Conservation (phyloP, 768 basidiomycete species). For the Scleroderma bovista region DNA sequence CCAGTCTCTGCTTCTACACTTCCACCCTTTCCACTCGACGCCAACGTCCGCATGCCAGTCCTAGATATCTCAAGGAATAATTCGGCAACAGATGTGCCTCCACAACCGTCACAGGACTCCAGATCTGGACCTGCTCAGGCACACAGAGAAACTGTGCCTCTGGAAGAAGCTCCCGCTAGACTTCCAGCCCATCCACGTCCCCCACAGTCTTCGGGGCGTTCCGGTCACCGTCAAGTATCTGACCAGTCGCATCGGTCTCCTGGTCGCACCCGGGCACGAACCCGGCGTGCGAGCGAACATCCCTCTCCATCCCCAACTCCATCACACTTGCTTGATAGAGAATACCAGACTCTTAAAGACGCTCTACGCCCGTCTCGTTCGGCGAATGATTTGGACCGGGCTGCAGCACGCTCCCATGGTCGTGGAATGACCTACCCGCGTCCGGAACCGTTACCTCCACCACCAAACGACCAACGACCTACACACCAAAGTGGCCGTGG, state of each 20-base stretch:
- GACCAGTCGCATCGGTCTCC: neutral
- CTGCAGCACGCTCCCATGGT: constrained; percentile 1
- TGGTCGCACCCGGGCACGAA: neutral
- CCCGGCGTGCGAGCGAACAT: neutral
- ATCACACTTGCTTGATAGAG: neutral
- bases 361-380: constrained; percentile 15
- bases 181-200: too few relatives aligned
- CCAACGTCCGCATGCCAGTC: neutral
- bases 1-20: constrained; percentile 7
- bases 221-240: neutral
- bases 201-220: neutral
- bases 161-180: too few relatives aligned
- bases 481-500: neutral
- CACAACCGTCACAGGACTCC: too few relatives aligned
- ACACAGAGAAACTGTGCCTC: too few relatives aligned
- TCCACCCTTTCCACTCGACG: neutral
- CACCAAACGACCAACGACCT: neutral
- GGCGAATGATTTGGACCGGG: constrained; percentile 18
- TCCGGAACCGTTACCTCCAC: neutral
- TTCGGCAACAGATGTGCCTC: neutral
- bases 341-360: constrained; percentile 7
- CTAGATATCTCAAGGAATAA: constrained; percentile 3
- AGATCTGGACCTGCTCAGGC: too few relatives aligned
- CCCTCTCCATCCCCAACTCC: neutral
- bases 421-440: neutral